Base-by-base conservation (phyloP, 306 rosid species). In the Pterocarpus santalinus region DNA sequence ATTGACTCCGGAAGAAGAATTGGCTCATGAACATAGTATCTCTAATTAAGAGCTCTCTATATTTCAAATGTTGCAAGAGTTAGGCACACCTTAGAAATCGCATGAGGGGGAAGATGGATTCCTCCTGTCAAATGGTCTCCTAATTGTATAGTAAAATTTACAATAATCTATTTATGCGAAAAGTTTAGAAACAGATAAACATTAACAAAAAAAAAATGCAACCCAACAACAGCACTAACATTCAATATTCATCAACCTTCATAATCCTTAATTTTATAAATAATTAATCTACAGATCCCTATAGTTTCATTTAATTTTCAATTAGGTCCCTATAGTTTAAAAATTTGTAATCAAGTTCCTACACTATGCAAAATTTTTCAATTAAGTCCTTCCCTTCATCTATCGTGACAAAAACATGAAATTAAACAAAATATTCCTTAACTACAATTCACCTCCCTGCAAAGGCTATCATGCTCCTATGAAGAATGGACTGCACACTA, bases 101-200 rank as follows among this genome's bases (percentile, higher is more conserved):
- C 8, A 35, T 66, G 77, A 65, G 76, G 81, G 22, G 82, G 82
- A 57, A 55, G 70, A 22, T 44, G 51, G 61, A n/a, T 75, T 78
- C 70, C 88, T 77, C 69, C 73, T 79, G 79, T 79, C 51, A 75
- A 15, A 57, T 65, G 73, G 61, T 76, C 86, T 60, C 80, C 64
- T 36, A 86, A 80, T 80, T 65, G 86, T 73, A 95, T 73, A 7
- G 92, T 91, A 75, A 92, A 95, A 69, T 94, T 94, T 65, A 92
- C 98, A 52, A 3, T 51, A 52, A 52, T 52, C 6, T 15, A 52
- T 13, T 43, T 5, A 1, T 1, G 49, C 2, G 49, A 43, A 43
- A 43, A 43, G 8, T 43, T 43, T 43, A 43, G 49, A 43, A 43
- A 43, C 49, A 43, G 11, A 43, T 43, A 43, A 2, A 43, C 10